Base-by-base conservation (phyloP, 2,329 filamentous ascomycete species). In the Samsoniella hepiali region DNA sequence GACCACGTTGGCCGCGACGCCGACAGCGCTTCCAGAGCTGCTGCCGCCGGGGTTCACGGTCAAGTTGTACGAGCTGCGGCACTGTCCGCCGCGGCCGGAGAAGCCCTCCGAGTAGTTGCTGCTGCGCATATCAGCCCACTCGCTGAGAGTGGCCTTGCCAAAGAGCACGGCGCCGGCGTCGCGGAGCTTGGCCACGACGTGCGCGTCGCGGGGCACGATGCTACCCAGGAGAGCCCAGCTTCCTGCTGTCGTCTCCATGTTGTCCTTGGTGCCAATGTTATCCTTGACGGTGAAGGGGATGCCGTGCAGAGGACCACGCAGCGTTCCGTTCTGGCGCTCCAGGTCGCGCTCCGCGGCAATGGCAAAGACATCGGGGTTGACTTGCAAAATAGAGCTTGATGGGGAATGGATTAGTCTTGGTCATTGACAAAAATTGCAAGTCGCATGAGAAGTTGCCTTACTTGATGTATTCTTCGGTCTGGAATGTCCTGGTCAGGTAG, bases 201-300 rank as follows among this genome's bases (percentile, higher is more conserved):
- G 76, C 1, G 89, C 86, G 72, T 93, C 89, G n/a, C 84, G 81
- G 3, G 88, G 88, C 0, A 90, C 85, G 0, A 87, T 76, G 53
- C 81, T 86, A 1, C 89, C 89, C 1, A 89, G 73, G 0, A 93
- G 79, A 22, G 86, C 86, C 82, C 80, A 88, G 69, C 82, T 86
- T 0, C 90, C 90, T 0, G 89, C 89, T 0, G 90, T 92, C 0
- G 89, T 93, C 71, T 92, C 83, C 82, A 93, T 84, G 58, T 82
- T 82, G 71, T 91, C 89, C 66, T 85, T 86, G 9, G 83, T 86
- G 31, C 81, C 87, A 62, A 91, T 88, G 70, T 88, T 89, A 71
- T 93, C 89, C 74, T 93, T 93, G 67, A 91, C 84, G 2, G 89
- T 78, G 71, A 90, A 90, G 0, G 90, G 90, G 50, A 93, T 90